phyloP scores from a whole-genome alignment of 2,329 filamentous ascomycete genomes.

The Colletotrichum australisinense region DNA sequence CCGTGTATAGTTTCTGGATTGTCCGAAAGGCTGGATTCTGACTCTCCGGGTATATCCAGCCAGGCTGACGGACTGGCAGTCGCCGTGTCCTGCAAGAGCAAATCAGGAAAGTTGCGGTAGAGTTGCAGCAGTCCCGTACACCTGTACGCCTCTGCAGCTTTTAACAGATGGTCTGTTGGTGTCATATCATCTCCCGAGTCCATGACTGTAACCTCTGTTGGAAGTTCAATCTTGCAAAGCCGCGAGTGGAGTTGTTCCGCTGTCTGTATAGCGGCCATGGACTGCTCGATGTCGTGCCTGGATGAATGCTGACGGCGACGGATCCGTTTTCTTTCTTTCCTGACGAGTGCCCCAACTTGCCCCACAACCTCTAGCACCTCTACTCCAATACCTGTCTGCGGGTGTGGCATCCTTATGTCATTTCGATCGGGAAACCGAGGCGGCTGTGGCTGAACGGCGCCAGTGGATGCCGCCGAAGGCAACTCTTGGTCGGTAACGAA shows the following conservation, averaged over 20 bases:
- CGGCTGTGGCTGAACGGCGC: background rate
- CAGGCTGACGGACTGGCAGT: conserved; percentile 3
- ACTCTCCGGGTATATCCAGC: conserved; percentile 15
- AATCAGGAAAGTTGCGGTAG: conserved; percentile 51
- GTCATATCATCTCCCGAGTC: conserved; percentile 42
- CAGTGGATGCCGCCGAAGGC: conserved; percentile 12
- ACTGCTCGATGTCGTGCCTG: conserved; percentile 40
- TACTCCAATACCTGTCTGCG: conserved; percentile 40
- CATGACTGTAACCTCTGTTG: background rate
- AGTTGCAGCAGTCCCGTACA: conserved; percentile 42
- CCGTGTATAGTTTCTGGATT: conserved; percentile 35
- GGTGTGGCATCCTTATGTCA: conserved; percentile 38
- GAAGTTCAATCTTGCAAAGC: conserved; percentile 1
- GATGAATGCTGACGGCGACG: conserved; percentile 38
- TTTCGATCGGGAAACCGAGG: background rate
- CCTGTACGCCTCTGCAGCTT: conserved; percentile 43
- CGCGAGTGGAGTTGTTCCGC: conserved; percentile 36
- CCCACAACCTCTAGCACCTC: conserved; percentile 41
- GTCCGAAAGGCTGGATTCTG: background rate
- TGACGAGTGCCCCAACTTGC: conserved; percentile 39
- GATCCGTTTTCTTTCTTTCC: conserved; percentile 41
- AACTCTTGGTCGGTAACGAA: conserved; percentile 39
- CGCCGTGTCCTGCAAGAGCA: conserved; percentile 45
- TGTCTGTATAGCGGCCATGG: conserved; percentile 39
- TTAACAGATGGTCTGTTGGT: conserved; percentile 40